phyloP scores from a whole-genome alignment of 176 grass and related monocot genomes.

The Tuctoria greenei region DNA sequence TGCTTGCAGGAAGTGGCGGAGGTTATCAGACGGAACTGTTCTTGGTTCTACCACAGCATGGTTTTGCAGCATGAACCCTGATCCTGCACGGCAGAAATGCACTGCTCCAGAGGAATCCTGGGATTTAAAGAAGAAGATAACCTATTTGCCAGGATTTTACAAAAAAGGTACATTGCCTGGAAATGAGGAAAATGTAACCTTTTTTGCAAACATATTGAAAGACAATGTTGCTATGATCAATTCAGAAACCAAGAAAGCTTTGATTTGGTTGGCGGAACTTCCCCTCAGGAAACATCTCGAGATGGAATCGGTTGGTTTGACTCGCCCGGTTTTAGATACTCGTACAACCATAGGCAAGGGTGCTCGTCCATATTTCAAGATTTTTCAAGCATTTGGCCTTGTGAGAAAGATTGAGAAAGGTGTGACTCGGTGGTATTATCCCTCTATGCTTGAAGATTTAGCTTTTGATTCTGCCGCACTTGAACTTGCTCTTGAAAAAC shows the following conservation, averaged over 20 bases:
- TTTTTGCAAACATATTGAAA: slow-evolving; percentile 78
- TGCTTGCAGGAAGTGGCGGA: slow-evolving; percentile 92
- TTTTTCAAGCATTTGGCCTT: slow-evolving; percentile 92
- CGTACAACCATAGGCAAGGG: slow-evolving; percentile 48
- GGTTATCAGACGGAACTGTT: slow-evolving; percentile 47
- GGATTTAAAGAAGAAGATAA: slow-evolving; percentile 61
- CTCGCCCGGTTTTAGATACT: slow-evolving; percentile 65
- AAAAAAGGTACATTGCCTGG: slow-evolving; percentile 60
- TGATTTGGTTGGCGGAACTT: slow-evolving; percentile 83
- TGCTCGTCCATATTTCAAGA: slow-evolving; percentile 65
- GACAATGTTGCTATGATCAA: slow-evolving; percentile 62
- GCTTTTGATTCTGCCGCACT: slow-evolving; percentile 76
- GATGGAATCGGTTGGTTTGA: slow-evolving; percentile 83
- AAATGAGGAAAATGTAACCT: slow-evolving; percentile 72
- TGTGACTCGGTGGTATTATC: slow-evolving; percentile 73
- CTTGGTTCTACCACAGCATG: slow-evolving; percentile 65
- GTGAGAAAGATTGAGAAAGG: slow-evolving; percentile 67
- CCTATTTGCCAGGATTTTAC: slow-evolving; percentile 88
- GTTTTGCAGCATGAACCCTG: slow-evolving; percentile 97
- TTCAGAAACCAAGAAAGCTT: slow-evolving; percentile 82
- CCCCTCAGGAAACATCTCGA: slow-evolving; percentile 62
- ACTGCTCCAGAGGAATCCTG: slow-evolving; percentile 59
- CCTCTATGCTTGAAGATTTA: slow-evolving; percentile 75
- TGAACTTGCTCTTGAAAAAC: slow-evolving; percentile 72
- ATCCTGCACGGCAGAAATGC: slow-evolving; percentile 63